Base-by-base conservation (phyloP, 768 basidiomycete genomes). In the Paxillus rubicundulus region DNA sequence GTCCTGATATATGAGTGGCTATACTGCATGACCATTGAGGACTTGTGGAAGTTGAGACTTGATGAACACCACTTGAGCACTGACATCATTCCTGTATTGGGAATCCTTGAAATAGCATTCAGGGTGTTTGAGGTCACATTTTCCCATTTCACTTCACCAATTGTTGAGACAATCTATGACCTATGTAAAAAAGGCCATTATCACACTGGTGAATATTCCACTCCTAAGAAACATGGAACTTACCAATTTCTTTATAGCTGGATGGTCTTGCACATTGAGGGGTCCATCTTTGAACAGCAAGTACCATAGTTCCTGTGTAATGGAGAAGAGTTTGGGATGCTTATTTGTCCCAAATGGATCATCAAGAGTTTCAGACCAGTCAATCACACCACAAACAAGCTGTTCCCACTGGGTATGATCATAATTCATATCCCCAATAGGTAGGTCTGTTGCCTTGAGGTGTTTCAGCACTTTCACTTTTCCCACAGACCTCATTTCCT, bases 331-430 rank as follows among this genome's bases (percentile, higher is more conserved):
- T n/a, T 50, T 28, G 21, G 49, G 49, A 32, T 50, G 49, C 21
- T 50, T 12, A 18, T 42, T 50, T 13, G 49, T 50, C n/a, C 49
- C 49, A 42, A 50, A 50, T 14, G 49, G 39, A 27, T 50, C 49
- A 28, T 42, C 16, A 21, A 42, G 30, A 41, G 49, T 42, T 17
- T 40, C 49, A 18, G 49, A 40, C 49, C 49, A 50, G 41, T 50
- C 40, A 24, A 50, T 32, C 8, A 50, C 27, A 5, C 38, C 40
- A 14, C 49, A 9, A 21, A 50, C 30, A n/a, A 50, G 41, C 20
- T 33, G 20, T 40, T 50, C 49, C 40, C 49, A 50, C 12, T 41
- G 39, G 32, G 24, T 33, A 28, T 13, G n/a, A 14, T 37, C 40
- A 9, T 32, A 9, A 4, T 50, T 41, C 39, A n/a, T 17, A 20